Evolutionary conservation across 179 eudicot genomes (phyloP), one percentile per base, ranked within the genome.

Genomic region (Beta macrorhiza): DNA sequence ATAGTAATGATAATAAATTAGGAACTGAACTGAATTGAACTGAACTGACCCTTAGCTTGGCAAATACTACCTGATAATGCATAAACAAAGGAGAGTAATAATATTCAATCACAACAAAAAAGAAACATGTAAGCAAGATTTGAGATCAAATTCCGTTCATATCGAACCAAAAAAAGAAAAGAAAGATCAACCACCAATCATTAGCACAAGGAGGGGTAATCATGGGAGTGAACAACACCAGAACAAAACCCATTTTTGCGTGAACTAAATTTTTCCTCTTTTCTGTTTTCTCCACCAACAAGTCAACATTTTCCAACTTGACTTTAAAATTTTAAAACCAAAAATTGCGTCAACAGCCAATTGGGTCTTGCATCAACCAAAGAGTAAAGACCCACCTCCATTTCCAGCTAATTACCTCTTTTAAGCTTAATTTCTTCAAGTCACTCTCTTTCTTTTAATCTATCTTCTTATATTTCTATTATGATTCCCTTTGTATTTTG

Each of bases 271-370:
- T 68, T 74, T 37, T 83, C 29, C 20, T 47, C 4, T 16, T 32
- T 32, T 22, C 42, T 47, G 2, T 16, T 32, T 32, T 22, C 42
- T 68, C 57, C 42, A 32, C 56, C 58, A 51, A 71, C 83, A 58
- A n/a, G 86, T 83, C 86, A 83, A 83, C 61, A 83, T 57, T 70
- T 77, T 61, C 83, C 86, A 81, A 79, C 86, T 83, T 83, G 86
- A 83, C 83, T 80, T 49, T 5, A 32, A 37, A 29, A 68, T 69
- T 45, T 2, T 45, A 71, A 71, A 71, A 8, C 7, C n/a, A 19
- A 45, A 71, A 45, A 0, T 47, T 52, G 15, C 68, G 82, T 80
- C 81, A 83, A 82, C 81, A 77, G 13, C 65, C 65, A 53, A 63
- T 37, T 20, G 56, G 61, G 65, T 32, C 59, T 17, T 55, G n/a